phyloP scores from a whole-genome alignment of 768 basidiomycete genomes.

The Boletales sp. region DNA sequence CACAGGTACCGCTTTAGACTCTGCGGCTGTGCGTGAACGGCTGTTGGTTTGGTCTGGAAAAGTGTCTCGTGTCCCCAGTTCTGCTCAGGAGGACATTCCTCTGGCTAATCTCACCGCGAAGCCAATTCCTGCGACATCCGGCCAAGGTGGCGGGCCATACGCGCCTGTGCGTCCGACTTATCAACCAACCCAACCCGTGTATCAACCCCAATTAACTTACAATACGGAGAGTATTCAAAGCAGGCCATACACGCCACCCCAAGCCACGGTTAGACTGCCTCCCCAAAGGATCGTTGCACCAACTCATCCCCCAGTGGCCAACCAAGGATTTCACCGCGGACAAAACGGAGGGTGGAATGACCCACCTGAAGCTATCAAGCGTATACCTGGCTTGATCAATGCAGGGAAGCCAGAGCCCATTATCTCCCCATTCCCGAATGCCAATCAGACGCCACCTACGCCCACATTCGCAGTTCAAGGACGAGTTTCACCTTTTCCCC shows the following conservation, averaged over 20 bases:
- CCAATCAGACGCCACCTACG: constrained; percentile 42
- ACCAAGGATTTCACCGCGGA: constrained; percentile 57
- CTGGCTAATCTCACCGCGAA: constrained; percentile 27
- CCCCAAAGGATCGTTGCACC: constrained; percentile 38
- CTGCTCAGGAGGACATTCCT: constrained; percentile 22
- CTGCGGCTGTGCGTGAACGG: constrained; percentile 44
- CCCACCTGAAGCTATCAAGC: constrained; percentile 52
- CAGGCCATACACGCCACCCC: constrained; percentile 10
- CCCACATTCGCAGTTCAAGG: constrained; percentile 44
- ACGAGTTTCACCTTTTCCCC: constrained; percentile 30
- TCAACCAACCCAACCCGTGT: constrained; percentile 25
- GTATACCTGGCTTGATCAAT: constrained; percentile 48
- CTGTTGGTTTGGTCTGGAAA: constrained; percentile 39
- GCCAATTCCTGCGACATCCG: constrained; percentile 18
- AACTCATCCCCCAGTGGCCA: constrained; percentile 40
- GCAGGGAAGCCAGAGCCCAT: constrained; percentile 67
- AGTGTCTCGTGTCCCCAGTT: constrained; percentile 21
- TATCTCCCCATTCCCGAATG: constrained; percentile 84
- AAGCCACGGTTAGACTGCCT: constrained; percentile 39
- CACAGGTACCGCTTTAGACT: constrained; percentile 50
- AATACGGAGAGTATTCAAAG: neutral
- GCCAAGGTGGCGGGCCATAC: constrained; percentile 15
- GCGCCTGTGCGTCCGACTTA: constrained; percentile 29
- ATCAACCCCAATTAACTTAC: constrained; percentile 6
- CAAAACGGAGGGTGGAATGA: constrained; percentile 93